Conservation (phyloP, 2,329 filamentous ascomycete genomes). For the Podosphaera xanthii region DNA sequence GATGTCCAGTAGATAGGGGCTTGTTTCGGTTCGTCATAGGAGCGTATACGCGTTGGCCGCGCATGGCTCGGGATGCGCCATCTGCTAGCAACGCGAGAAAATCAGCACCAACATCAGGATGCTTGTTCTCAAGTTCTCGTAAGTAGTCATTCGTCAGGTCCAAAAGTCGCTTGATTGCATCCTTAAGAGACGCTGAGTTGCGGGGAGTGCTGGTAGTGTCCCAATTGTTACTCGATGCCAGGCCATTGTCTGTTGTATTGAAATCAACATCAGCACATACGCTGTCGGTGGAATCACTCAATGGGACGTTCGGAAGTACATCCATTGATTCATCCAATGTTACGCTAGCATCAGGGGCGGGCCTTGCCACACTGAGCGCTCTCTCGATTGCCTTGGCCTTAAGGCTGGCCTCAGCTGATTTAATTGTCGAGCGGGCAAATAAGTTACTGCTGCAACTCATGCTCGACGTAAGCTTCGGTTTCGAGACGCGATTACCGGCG, state of each 20-base stretch:
- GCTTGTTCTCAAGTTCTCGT: neutral
- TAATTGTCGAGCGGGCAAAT: neutral
- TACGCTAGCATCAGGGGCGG: neutral
- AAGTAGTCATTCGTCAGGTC: neutral
- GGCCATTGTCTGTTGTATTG: neutral
- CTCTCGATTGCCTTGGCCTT: neutral
- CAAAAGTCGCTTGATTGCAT: neutral
- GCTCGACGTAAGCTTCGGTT: neutral
- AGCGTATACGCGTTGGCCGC: neutral
- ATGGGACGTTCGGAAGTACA: neutral
- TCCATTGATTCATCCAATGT: neutral
- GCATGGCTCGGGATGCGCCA: neutral
- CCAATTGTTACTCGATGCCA: neutral
- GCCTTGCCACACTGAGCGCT: neutral
- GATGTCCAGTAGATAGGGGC: neutral
- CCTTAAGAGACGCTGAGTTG: neutral
- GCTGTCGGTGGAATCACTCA: neutral
- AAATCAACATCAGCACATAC: neutral
- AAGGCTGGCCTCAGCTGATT: neutral
- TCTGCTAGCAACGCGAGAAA: constrained; percentile 1
- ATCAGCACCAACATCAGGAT: neutral
- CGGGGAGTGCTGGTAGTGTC: neutral
- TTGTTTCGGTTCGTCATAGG: neutral
- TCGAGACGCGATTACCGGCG: constrained; percentile 1
- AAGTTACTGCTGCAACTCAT: neutral